A percentile compares a stretch with the other conserved stretches of the same genome.
Evolutionary conservation across 768 basidiomycete species (phyloP).

Genomic region (Obba rivulosa): DNA sequence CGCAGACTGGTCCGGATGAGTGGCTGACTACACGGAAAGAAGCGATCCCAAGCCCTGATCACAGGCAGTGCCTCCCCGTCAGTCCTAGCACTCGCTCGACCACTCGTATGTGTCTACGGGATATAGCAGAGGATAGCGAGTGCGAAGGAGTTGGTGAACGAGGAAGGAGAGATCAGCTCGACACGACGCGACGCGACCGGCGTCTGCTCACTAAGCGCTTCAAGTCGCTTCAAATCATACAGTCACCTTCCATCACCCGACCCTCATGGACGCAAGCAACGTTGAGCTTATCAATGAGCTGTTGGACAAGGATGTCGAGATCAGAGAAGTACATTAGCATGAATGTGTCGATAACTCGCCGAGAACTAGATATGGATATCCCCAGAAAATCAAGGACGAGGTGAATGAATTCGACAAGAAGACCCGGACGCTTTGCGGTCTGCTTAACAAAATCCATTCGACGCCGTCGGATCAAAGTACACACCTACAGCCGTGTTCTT

Average conservation of each 20-base stretch:
- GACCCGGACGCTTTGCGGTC: conserved; percentile 64
- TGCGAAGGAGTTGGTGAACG: background rate
- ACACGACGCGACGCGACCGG: no score
- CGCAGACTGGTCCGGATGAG: no score
- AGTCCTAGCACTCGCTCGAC: no score
- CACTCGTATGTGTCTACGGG: no score
- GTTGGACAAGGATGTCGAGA: conserved; percentile 57
- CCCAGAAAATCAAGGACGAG: conserved; percentile 76
- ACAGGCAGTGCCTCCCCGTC: no score
- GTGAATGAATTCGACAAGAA: conserved; percentile 73
- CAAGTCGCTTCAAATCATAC: background rate
- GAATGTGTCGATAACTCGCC: background rate
- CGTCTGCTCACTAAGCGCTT: background rate
- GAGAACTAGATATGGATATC: conserved; percentile 3
- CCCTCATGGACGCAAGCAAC: conserved; percentile 49
- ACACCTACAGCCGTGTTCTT: conserved; percentile 14
- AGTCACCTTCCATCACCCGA: background rate
- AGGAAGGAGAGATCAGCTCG: no score
- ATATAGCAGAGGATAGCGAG: background rate
- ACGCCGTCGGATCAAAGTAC: conserved; percentile 57
- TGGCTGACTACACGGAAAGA: no score
- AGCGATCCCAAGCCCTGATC: no score
- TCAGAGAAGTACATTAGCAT: conserved; percentile 50
- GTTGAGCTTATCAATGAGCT: conserved; percentile 52
- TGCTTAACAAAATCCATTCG: conserved; percentile 76